Evolutionary conservation across 1,284 basidiomycete genomes (phyloP).

Genomic region (Entoloma clypeatum): DNA sequence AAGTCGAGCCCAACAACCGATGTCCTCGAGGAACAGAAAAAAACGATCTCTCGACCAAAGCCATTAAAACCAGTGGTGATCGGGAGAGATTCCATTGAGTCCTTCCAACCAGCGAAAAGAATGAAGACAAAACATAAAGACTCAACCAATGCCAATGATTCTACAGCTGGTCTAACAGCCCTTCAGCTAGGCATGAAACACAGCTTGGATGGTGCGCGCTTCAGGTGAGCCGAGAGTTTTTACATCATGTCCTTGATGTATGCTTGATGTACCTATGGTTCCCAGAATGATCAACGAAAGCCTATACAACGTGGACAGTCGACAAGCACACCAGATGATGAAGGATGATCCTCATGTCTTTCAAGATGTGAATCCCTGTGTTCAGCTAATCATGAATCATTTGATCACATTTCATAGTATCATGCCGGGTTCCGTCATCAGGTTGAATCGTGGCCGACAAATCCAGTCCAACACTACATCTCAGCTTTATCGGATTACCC

Average conservation of each 20-base stretch:
- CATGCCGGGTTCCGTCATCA: slow-evolving; percentile 87
- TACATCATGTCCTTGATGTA: slow-evolving; percentile 5
- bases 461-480: slow-evolving; percentile 82
- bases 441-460: slow-evolving; percentile 87
- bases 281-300: slow-evolving; percentile 84
- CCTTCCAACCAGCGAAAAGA: slow-evolving; percentile 33
- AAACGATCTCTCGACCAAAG: slow-evolving; percentile 31
- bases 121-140: slow-evolving; percentile 30
- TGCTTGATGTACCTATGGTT: slow-evolving; percentile 4
- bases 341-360: slow-evolving; percentile 72
- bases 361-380: slow-evolving; percentile 56
- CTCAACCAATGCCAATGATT: too few relatives aligned
- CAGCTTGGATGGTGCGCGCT: slow-evolving; percentile 79
- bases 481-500: slow-evolving; percentile 57
- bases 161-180: slow-evolving; percentile 49
- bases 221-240: slow-evolving; percentile 72
- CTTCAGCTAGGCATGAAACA: slow-evolving; percentile 76
- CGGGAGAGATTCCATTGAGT: slow-evolving; percentile 13
- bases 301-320: slow-evolving; percentile 80
- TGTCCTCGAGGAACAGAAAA: slow-evolving; percentile 25
- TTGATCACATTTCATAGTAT: slow-evolving; percentile 56
- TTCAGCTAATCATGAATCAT: slow-evolving; percentile 1
- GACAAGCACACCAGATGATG: slow-evolving; percentile 77
- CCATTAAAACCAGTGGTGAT: slow-evolving; percentile 28
- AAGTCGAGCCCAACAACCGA: slow-evolving; percentile 11